A percentile compares a stretch with the other conserved stretches of the same genome.
Evolutionary conservation across 257 asterid genomes (phyloP).

Genomic region (Solanum tacnaense): DNA sequence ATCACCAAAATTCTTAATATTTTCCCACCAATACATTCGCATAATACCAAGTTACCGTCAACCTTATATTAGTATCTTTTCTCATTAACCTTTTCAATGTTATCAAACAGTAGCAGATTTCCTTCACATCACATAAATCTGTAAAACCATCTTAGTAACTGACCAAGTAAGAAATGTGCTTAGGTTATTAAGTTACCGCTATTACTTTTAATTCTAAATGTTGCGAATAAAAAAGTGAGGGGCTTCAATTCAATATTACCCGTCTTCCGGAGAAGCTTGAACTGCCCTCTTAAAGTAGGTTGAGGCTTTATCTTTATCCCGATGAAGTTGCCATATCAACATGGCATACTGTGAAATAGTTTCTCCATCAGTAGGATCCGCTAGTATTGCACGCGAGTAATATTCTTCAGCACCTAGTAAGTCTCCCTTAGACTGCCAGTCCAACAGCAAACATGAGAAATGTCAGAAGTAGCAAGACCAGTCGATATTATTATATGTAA

Average conservation of each 20-base stretch:
- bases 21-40: neutral
- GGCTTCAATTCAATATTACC: slow-evolving; percentile 28
- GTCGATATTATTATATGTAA: neutral
- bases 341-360: slow-evolving; percentile 44
- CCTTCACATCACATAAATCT: neutral
- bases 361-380: slow-evolving; percentile 64
- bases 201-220: neutral
- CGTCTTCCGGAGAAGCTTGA: slow-evolving; percentile 48
- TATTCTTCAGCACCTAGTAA: slow-evolving; percentile 64
- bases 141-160: neutral
- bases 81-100: neutral
- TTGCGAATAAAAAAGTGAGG: neutral
- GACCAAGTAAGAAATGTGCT: neutral
- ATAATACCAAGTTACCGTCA: neutral
- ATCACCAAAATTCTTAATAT: neutral
- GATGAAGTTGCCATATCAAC: slow-evolving; percentile 59
- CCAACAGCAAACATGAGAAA: neutral
- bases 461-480: neutral
- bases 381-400: slow-evolving; percentile 44
- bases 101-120: neutral
- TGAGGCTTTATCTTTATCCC: slow-evolving; percentile 42
- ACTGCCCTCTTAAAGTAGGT: slow-evolving; percentile 57
- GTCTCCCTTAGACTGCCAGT: slow-evolving; percentile 54
- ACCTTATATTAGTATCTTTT: neutral
- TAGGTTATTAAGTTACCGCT: neutral